Evolutionary conservation across 2,329 filamentous ascomycete species (phyloP), one percentile per base, ranked within the genome.

Genomic region (Fusarium robinianum): DNA sequence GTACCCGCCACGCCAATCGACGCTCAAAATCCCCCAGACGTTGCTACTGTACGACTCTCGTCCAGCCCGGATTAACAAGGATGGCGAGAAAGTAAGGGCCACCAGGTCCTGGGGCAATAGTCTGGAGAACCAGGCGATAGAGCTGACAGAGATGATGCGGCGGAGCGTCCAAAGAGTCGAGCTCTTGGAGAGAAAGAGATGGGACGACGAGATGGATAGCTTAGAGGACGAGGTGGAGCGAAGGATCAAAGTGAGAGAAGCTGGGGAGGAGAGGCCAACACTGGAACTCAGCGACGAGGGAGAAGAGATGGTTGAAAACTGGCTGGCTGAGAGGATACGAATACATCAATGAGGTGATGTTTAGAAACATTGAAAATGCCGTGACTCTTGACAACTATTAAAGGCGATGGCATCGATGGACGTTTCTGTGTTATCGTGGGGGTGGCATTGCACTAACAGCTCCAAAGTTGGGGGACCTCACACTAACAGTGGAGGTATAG

Each of bases 1-100:
- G 14, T 83, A 77, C 46, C 79, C 79, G 1, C 73, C 78, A 1
- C 58, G 67, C 3, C 43, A 58, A 3, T 78, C 76, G 1, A 72
- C 67, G 2, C 69, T 80, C 10, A 72, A 68, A 48, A 71, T 81
- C 5, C 79, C 79, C 3, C 63, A 73, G 25, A 67, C 72, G 1
- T 58, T 81, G 8, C 59, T 83, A 1, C 51, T 82, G 21, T 69
- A 80, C 56, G 72, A 76, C 29, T 55, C 63, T 0, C 45, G 62
- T 3, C 60, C 66, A 3, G 35, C 55, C 36, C 32, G 11, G 30
- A 42, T 8, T 44, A 19, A 15, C 38, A 46, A 33, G 53, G 56
- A n/a, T 47, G 55, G 6, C 33, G 43, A 10, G 53, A 49, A 41
- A 47, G 50, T 26, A 43, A 31, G 41, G n/a, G n/a, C n/a, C n/a